Conservation (phyloP, 306 rosid species). For the Prunus armeniaca region DNA sequence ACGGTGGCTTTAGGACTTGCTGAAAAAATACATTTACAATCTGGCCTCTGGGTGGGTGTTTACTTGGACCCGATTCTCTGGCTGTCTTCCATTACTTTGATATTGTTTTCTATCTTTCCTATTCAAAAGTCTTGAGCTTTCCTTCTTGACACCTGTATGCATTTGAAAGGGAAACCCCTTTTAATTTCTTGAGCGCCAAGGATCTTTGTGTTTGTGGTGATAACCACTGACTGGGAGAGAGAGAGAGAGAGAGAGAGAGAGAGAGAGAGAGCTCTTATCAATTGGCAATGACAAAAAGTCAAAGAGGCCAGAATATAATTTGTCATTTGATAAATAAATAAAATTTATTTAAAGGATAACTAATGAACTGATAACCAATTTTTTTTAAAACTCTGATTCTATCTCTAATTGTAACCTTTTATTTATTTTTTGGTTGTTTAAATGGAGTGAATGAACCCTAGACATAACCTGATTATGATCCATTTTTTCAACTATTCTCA, state of each 20-base stretch:
- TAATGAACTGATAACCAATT: no score
- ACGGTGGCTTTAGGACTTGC: constrained; percentile 4
- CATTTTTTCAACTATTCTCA: no score
- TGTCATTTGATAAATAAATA: no score
- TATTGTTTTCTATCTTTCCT: neutral
- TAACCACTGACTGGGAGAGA: neutral
- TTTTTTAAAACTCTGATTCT: no score
- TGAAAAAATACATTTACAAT: neutral
- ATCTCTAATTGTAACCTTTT: no score
- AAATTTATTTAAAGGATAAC: no score
- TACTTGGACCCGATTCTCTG: constrained; percentile 29
- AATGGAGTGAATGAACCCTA: no score
- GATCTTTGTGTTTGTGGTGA: neutral
- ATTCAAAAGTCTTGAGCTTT: neutral
- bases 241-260: neutral
- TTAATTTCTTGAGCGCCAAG: neutral
- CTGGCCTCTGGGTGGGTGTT: neutral
- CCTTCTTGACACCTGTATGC: neutral
- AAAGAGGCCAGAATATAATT: neutral
- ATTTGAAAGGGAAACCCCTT: neutral
- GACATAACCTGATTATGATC: no score
- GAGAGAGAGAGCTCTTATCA: neutral
- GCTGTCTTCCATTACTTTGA: constrained; percentile 16
- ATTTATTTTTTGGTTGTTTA: no score
- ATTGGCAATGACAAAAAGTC: neutral